Conservation (phyloP, 257 asterid genomes). For the Solanum bulbocastanum region DNA sequence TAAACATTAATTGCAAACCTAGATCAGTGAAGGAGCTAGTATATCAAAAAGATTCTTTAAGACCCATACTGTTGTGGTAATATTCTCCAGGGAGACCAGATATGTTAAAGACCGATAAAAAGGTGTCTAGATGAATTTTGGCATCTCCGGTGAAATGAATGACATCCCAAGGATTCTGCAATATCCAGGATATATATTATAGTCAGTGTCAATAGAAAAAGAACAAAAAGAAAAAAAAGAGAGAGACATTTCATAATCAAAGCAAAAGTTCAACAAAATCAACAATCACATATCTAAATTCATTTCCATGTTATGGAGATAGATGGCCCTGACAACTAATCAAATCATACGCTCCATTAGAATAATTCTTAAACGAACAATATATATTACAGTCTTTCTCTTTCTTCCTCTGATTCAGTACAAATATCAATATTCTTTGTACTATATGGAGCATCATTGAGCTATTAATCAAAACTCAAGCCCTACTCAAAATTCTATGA, state of each 20-base stretch:
- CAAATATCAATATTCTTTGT: neutral
- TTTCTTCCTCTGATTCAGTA: neutral
- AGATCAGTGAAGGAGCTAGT: constrained; percentile 1
- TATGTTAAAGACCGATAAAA: constrained; percentile 83
- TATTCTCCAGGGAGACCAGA: constrained; percentile 87
- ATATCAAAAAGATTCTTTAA: neutral
- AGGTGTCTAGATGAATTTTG: constrained; percentile 70
- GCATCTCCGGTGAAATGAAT: constrained; percentile 73
- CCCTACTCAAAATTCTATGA: neutral
- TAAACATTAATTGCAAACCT: constrained; percentile 12
- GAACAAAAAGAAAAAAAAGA: neutral
- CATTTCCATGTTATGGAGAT: neutral
- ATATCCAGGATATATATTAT: neutral
- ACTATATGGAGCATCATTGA: neutral
- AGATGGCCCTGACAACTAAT: neutral
- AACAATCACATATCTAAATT: neutral
- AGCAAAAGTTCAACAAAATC: neutral
- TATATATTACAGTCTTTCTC: neutral
- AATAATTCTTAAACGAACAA: neutral
- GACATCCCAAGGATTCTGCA: constrained; percentile 98
- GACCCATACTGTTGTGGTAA: constrained; percentile 61
- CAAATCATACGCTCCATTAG: neutral
- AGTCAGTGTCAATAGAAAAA: neutral
- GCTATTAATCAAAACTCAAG: neutral
- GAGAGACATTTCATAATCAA: neutral